Conservation (phyloP, 352 stramenopile species). For the Pythium monospermum region DNA sequence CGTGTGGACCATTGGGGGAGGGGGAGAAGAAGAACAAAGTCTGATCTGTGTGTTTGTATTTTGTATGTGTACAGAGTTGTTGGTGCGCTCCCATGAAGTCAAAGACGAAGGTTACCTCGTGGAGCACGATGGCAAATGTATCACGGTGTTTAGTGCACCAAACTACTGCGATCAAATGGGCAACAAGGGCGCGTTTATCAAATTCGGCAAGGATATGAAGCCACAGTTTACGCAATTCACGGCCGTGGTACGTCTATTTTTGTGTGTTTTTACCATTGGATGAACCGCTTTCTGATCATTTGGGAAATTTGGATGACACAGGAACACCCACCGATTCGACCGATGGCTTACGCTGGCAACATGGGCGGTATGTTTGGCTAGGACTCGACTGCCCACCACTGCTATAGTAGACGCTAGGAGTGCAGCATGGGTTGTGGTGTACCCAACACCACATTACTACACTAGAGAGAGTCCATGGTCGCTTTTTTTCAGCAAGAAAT, state of each 20-base stretch:
- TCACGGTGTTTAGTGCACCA: conserved; percentile 98
- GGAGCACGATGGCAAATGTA: conserved; percentile 98
- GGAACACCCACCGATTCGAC: conserved; percentile 85
- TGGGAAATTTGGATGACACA: no score
- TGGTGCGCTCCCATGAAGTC: conserved; percentile 99
- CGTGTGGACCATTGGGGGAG: neutral
- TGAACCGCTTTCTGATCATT: no score
- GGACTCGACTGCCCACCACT: no score
- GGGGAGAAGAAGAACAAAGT: no score
- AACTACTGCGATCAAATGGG: conserved; percentile 99
- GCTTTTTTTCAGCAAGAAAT: no score
- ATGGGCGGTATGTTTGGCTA: conserved; percentile 89
- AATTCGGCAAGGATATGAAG: conserved; percentile 94
- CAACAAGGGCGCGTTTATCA: conserved; percentile 99
- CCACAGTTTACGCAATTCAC: conserved; percentile 95
- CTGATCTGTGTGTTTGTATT: neutral
- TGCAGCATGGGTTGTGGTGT: no score
- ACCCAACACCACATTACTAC: no score
- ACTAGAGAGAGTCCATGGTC: no score
- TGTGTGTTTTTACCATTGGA: no score
- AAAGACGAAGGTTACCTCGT: conserved; percentile 99
- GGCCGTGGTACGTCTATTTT: conserved; percentile 65
- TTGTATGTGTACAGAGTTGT: conserved; percentile 60
- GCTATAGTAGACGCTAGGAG: no score
- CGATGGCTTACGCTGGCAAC: conserved; percentile 88